Base-by-base conservation (phyloP, 305 asterid genomes). In the Fraxinus paxiana region DNA sequence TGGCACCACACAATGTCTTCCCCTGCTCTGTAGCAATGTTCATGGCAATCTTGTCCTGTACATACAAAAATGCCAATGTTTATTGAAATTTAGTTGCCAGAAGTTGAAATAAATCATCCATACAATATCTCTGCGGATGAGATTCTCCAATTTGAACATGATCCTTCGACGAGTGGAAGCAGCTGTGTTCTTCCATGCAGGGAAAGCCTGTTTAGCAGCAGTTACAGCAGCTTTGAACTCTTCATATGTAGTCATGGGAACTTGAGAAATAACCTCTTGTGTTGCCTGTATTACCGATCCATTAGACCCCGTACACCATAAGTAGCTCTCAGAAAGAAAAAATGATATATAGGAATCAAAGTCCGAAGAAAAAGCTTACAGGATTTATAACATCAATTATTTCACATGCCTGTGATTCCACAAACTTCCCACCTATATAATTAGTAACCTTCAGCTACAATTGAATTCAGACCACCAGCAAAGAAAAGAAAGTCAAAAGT, bases 201-300 rank as follows among this genome's bases (percentile, higher is more conserved):
- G 86, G 79, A 85, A 88, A 37, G 89, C 88, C 80, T 83, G 88
- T 80, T 78, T 88, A 35, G 91, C 88, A 31, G 91, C 87, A 78
- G 56, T 4, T 18, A 88, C 88, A 6, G 91, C 90, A 51, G 86
- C 86, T 83, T 80, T 82, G 79, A 86, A 82, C 85, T 88, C 91
- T 80, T 85, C 88, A 56, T 79, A 63, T 43, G 90, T 88, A 71
- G 87, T 85, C 79, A 85, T 59, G 77, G 91, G 90, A 75, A 88
- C 86, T 85, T 85, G 88, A 35, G 88, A 86, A 79, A 70, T 83
- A 54, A 83, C 86, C 70, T 88, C 91, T 88, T 88, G 91, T 15
- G 87, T 88, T 77, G 91, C 91, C 91, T 88, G 59, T 38, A 24
- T 6, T 43, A 77, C 4, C 10, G 0, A 20, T 75, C 70, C 46